A percentile compares a stretch with the other conserved stretches of the same genome.
phyloP scores from a whole-genome alignment of 805 yeast species.

The Saccharomycopsis fermentans region DNA sequence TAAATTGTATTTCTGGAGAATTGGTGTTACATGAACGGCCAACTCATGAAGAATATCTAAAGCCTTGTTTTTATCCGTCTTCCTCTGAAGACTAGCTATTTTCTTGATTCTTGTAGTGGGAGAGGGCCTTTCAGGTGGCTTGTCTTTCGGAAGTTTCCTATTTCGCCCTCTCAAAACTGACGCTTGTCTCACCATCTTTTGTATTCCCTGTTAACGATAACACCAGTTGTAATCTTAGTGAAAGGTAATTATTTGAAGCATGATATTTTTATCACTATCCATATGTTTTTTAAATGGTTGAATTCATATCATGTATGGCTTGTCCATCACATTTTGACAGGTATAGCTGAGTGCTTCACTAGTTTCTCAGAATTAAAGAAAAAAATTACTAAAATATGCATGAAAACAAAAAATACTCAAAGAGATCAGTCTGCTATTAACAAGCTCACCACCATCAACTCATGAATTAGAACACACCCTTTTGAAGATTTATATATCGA shows the following conservation, averaged over 20 bases:
- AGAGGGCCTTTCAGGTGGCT: background rate
- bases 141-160: background rate
- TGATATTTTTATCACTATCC: too few species aligned
- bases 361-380: too few species aligned
- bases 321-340: too few species aligned
- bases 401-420: background rate
- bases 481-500: background rate
- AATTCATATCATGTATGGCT: too few species aligned
- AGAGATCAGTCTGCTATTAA: too few species aligned
- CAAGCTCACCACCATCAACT: too few species aligned
- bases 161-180: background rate
- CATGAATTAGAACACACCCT: too few species aligned
- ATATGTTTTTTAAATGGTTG: too few species aligned
- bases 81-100: conserved; percentile 37
- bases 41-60: conserved; percentile 53
- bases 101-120: conserved; percentile 24
- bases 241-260: too few species aligned
- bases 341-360: too few species aligned
- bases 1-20: conserved; percentile 59
- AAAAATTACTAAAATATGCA: background rate
- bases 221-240: too few species aligned
- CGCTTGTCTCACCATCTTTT: background rate
- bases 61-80: conserved; percentile 40
- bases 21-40: conserved; percentile 63
- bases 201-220: too few species aligned